phyloP scores from a whole-genome alignment of 306 rosid species.

The Ammopiptanthus mongolicus region DNA sequence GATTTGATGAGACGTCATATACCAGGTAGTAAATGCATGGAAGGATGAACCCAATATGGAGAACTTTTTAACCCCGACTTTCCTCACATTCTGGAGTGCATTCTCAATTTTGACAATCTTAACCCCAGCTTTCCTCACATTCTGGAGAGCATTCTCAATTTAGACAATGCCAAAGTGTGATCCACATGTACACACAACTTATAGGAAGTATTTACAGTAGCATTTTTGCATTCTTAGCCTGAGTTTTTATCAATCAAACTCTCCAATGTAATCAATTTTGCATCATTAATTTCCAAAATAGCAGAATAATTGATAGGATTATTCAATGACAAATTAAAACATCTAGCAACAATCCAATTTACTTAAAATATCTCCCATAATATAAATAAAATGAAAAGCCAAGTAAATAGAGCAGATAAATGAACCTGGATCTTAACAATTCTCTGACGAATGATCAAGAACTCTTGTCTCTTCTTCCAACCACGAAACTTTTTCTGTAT shows the following conservation, averaged over 20 bases:
- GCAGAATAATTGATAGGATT: not conserved
- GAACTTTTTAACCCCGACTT: not conserved
- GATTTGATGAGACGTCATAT: not conserved
- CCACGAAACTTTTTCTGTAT: constrained; percentile 93
- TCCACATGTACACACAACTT: not conserved
- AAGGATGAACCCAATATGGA: not conserved
- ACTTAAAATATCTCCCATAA: not conserved
- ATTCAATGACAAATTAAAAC: not conserved
- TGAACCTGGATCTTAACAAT: constrained; percentile 87
- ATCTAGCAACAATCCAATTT: not conserved
- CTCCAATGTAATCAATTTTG: not conserved
- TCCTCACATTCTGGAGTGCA: not conserved
- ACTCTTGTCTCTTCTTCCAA: constrained; percentile 87
- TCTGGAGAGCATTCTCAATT: not conserved
- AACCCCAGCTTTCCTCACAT: not conserved
- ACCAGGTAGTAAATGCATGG: not conserved
- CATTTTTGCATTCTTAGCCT: not conserved
- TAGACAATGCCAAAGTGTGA: not conserved
- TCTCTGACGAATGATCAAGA: constrained; percentile 77
- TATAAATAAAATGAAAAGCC: not conserved
- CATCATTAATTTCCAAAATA: constrained; percentile 5
- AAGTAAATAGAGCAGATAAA: constrained; percentile 10
- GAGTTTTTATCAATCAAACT: constrained; percentile 2
- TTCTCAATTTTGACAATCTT: not conserved
- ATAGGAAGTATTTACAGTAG: not conserved